phyloP scores from a whole-genome alignment of 2,329 filamentous ascomycete genomes.

The Diaporthe sp. region DNA sequence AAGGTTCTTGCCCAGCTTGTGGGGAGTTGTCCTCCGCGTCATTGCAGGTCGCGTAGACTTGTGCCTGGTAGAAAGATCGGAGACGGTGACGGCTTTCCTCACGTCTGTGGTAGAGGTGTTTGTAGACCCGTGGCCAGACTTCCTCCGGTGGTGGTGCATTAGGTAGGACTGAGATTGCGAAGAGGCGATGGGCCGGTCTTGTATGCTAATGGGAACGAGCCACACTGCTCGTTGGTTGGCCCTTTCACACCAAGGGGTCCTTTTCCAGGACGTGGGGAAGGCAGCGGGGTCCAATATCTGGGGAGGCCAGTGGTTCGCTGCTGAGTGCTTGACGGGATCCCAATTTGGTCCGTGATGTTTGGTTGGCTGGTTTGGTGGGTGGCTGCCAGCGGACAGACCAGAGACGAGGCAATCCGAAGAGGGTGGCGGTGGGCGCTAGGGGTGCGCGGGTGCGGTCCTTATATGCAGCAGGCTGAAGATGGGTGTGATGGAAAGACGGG shows the following conservation, averaged over 20 bases:
- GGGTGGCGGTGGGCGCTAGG: conserved; percentile 27
- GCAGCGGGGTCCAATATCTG: conserved; percentile 38
- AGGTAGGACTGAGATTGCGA: conserved; percentile 37
- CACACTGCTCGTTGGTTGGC: conserved; percentile 40
- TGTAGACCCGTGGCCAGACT: conserved; percentile 67
- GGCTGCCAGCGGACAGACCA: conserved; percentile 35
- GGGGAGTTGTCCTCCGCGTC: conserved; percentile 59
- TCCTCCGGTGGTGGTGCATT: conserved; percentile 72
- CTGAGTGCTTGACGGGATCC: conserved; percentile 23
- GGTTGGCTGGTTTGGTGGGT: conserved; percentile 23
- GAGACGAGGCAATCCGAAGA: conserved; percentile 23
- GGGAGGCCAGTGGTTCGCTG: conserved; percentile 27
- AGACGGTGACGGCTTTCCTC: conserved; percentile 62
- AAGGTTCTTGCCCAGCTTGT: conserved; percentile 66
- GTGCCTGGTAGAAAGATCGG: conserved; percentile 60
- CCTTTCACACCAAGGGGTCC: conserved; percentile 26
- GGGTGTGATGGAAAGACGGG: conserved; percentile 33
- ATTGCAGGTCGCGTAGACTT: conserved; percentile 60
- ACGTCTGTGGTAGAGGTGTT: conserved; percentile 70
- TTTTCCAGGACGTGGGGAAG: conserved; percentile 37
- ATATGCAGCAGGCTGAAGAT: conserved; percentile 38
- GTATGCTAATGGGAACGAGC: conserved; percentile 28
- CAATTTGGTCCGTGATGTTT: conserved; percentile 13
- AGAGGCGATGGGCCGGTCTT: conserved; percentile 30
- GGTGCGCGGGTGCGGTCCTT: conserved; percentile 39